Base-by-base conservation (phyloP, 78 protist species). In the Capsaspora owczarzaki region DNA sequence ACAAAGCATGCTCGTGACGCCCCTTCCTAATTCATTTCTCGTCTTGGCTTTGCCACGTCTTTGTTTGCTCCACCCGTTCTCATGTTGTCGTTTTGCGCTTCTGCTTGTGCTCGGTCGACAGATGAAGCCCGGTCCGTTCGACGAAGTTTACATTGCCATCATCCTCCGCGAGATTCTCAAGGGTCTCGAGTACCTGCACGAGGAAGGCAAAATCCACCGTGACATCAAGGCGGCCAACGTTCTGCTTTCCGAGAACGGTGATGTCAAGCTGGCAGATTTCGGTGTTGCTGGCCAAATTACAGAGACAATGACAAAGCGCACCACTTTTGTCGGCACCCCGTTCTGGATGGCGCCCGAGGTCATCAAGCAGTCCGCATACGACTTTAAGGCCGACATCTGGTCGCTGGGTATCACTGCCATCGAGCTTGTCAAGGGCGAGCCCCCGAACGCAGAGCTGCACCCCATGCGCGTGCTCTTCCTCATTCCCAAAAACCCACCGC, bases 291-390 rank as follows among this genome's bases (percentile, higher is more conserved):
- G 97, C n/a, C 86, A 85, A 53, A 38, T 93, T 33, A 80, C 89
- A 1, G 91, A 85, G 33, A 92, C 93, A 44, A 82, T 87, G 91
- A 61, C 89, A 23, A 94, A 94, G 86, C 41, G 95, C 56, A 81
- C 91, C 72, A 95, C 98, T 31, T 93, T 95, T 56, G 95, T 93
- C 44, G 99, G 99, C 2, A 93, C 96, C 14, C 96, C 95, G 43
- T 92, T 90, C 81, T 96, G 97, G 97, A 96, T 95, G 99, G 98
- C 99, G 1, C 99, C 99, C 23, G 98, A 94, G 75, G 96, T 96
- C 40, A 92, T 95, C 78, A 87, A 90, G 51, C 93, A 92, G 82
- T 31, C 79, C 33, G 88, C 25, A 6, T 42, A 23, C 1, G 51
- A 70, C 2, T 4, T 4, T 10, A 70, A 86, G 82, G 98, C 98